phyloP scores from a whole-genome alignment of 1,139 yeast genomes.

The Sugiyamaella castrensis region DNA sequence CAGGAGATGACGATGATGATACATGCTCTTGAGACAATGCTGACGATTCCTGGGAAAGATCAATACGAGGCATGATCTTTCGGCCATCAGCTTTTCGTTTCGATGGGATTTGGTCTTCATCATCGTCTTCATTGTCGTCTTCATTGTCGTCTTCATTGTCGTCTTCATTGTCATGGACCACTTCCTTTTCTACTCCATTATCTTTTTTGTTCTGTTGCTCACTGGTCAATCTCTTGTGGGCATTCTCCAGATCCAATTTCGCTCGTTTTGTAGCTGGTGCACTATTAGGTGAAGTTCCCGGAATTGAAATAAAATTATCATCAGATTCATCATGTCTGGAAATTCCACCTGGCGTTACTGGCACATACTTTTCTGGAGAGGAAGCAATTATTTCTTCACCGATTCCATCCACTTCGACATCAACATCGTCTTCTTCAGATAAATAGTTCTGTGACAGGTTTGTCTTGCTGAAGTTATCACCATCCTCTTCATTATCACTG shows the following conservation, averaged over 20 bases:
- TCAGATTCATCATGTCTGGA: neutral
- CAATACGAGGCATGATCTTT: neutral
- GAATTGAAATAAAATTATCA: slow-evolving; percentile 1
- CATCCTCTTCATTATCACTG: slow-evolving; percentile 20
- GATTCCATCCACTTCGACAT: neutral
- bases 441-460: neutral
- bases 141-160: neutral
- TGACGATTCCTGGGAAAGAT: neutral
- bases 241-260: neutral
- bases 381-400: slow-evolving; percentile 4
- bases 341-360: neutral
- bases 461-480: neutral
- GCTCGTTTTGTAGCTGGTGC: slow-evolving; percentile 10
- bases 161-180: too few relatives aligned
- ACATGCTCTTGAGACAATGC: neutral
- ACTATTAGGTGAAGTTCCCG: slow-evolving; percentile 11
- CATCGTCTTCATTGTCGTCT: neutral
- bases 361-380: slow-evolving; percentile 6
- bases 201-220: too few relatives aligned
- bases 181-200: too few relatives aligned
- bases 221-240: too few relatives aligned
- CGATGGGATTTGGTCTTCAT: slow-evolving; percentile 1
- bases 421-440: neutral
- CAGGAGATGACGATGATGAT: neutral
- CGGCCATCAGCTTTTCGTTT: slow-evolving; percentile 1